A percentile compares a stretch with the other conserved stretches of the same genome.
These are phyloP conservation scores for Agrocybe praecox DNA, from an alignment of 768 basidiomycete genomes.

Conservation along the genomic window DNA sequence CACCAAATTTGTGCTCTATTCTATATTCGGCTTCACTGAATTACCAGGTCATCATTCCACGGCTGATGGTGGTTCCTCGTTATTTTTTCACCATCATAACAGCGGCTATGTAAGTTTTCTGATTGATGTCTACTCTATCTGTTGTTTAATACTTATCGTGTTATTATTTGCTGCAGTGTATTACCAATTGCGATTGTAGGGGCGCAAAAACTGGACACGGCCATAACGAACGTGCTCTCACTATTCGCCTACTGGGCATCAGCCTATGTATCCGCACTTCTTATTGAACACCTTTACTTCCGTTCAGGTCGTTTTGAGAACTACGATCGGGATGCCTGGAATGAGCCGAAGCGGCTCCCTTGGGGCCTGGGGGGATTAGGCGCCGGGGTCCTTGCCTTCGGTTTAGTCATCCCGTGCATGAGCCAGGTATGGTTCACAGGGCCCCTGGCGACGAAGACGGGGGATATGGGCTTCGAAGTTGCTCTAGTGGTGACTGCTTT, in stretches of 20 bases:
- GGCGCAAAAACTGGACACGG: conserved; percentile 65
- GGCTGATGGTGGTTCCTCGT: conserved; percentile 61
- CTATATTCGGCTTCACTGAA: conserved; percentile 79
- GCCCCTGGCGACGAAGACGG: conserved; percentile 67
- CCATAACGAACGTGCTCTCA: conserved; percentile 74
- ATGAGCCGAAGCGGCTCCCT: conserved; percentile 57
- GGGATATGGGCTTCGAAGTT: conserved; percentile 85
- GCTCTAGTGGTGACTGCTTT: conserved; percentile 60
- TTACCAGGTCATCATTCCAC: conserved; percentile 68
- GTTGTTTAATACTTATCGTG: not conserved
- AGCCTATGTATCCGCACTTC: conserved; percentile 58
- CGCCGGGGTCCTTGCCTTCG: conserved; percentile 56
- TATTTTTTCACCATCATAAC: conserved; percentile 74
- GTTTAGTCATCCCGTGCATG: conserved; percentile 69
- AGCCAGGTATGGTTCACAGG: conserved; percentile 79
- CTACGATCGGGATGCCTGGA: conserved; percentile 64
- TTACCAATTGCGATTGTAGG: conserved; percentile 74
- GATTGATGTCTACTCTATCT: not conserved
- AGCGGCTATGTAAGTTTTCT: conserved; percentile 61
- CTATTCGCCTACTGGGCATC: conserved; percentile 70
- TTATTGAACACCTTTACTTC: conserved; percentile 72
- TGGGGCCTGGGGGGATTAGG: conserved; percentile 68
- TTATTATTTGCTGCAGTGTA: conserved; percentile 38
- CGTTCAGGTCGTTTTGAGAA: conserved; percentile 47
- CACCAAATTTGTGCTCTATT: conserved; percentile 78